Conservation (phyloP, 2,329 filamentous ascomycete species). For the Aspergillus nomiae region DNA sequence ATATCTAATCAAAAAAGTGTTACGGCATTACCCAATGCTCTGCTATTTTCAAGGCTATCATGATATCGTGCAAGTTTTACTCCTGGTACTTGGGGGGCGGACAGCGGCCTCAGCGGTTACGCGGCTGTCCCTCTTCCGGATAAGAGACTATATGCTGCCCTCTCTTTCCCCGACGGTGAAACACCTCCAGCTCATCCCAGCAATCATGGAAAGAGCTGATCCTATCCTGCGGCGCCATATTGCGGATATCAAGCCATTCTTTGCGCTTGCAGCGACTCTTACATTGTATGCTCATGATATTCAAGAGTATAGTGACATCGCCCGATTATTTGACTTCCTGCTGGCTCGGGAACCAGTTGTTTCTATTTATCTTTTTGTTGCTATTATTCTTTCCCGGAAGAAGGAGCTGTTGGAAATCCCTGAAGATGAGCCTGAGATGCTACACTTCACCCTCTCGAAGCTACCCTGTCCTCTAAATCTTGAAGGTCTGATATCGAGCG, state of each 20-base stretch:
- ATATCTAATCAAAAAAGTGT: constrained; percentile 74
- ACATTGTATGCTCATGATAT: constrained; percentile 98
- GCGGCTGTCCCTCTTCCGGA: constrained; percentile 84
- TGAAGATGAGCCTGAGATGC: constrained; percentile 83
- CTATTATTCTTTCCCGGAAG: constrained; percentile 78
- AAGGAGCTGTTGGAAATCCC: constrained; percentile 85
- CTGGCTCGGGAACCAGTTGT: constrained; percentile 86
- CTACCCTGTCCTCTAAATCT: constrained; percentile 79
- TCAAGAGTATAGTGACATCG: constrained; percentile 82
- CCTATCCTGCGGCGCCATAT: constrained; percentile 72
- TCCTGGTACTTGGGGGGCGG: constrained; percentile 74
- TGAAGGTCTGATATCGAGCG: constrained; percentile 70
- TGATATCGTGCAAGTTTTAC: constrained; percentile 94
- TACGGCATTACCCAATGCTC: constrained; percentile 79
- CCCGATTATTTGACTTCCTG: constrained; percentile 88
- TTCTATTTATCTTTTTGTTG: constrained; percentile 86
- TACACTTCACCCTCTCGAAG: constrained; percentile 85
- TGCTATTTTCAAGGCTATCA: constrained; percentile 99
- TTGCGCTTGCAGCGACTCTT: constrained; percentile 87
- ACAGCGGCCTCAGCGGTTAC: constrained; percentile 66
- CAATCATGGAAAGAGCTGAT: constrained; percentile 74
- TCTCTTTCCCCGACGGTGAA: constrained; percentile 76
- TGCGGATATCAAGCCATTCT: constrained; percentile 80
- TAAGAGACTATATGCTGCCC: constrained; percentile 97
- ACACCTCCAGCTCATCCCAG: constrained; percentile 84